Evolutionary conservation across 371 early-diverging fungal genomes (phyloP).

Genomic region (Chytridium lagenaria): DNA sequence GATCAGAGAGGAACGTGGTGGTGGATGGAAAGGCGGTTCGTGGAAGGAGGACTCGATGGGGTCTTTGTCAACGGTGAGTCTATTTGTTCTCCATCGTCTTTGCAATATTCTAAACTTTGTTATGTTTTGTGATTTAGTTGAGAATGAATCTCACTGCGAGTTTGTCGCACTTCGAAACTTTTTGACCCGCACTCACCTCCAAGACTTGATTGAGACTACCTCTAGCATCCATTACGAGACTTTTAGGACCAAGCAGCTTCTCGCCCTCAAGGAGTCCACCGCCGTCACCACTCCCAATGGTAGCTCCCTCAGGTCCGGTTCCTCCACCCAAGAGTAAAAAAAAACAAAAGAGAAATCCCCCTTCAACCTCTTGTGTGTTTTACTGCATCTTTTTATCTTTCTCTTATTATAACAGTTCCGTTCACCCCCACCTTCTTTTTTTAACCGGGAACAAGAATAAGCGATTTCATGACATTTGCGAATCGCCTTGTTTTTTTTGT

Average conservation of each 20-base stretch:
- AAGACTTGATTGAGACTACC: slow-evolving; percentile 89
- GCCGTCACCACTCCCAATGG: slow-evolving; percentile 12
- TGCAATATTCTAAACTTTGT: neutral
- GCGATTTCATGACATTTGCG: too few relatives aligned
- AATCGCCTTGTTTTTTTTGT: neutral
- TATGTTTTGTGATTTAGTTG: slow-evolving; percentile 67
- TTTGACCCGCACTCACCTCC: slow-evolving; percentile 85
- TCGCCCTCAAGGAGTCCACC: slow-evolving; percentile 78
- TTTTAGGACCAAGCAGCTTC: slow-evolving; percentile 87
- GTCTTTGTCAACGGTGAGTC: slow-evolving; percentile 83
- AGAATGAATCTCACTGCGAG: slow-evolving; percentile 89
- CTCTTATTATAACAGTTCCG: too few relatives aligned
- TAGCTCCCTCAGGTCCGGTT: slow-evolving; percentile 18
- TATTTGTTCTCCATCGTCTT: neutral
- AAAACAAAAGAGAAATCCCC: too few relatives aligned
- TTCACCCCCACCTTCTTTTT: too few relatives aligned
- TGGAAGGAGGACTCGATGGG: slow-evolving; percentile 91
- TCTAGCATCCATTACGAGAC: slow-evolving; percentile 91
- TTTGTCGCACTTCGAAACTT: slow-evolving; percentile 90
- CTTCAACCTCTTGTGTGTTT: too few relatives aligned
- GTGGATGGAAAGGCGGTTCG: slow-evolving; percentile 79
- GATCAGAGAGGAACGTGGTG: slow-evolving; percentile 84
- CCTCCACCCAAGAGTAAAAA: slow-evolving; percentile 15
- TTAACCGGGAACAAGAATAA: too few relatives aligned
- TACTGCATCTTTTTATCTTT: too few relatives aligned